Percentiles rank a stretch among this genome's conserved stretches.
phyloP scores from a whole-genome alignment of 345 rosid genomes.

The Dipteronia dyeriana region DNA sequence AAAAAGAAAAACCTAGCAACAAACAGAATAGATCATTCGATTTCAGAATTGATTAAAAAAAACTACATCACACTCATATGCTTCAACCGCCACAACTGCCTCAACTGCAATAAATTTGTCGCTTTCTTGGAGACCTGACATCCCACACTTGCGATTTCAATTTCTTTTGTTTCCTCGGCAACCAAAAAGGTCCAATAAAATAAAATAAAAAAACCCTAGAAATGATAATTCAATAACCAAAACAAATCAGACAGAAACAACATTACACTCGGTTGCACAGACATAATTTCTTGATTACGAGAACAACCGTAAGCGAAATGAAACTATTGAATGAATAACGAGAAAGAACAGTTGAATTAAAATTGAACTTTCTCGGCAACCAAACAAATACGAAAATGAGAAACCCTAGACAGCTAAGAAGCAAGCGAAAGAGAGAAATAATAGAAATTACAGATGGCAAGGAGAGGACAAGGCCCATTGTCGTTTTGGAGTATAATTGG shows the following conservation, averaged over 20 bases:
- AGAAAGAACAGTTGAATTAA: neutral
- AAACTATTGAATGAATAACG: neutral
- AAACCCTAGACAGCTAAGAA: slow-evolving; percentile 30
- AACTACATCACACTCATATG: neutral
- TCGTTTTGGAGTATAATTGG: slow-evolving; percentile 95
- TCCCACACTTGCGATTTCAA: neutral
- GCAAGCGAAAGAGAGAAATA: slow-evolving; percentile 5
- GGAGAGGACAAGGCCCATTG: slow-evolving; percentile 98
- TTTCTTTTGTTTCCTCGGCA: neutral
- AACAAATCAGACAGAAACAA: neutral
- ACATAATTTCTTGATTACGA: neutral
- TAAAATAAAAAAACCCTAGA: slow-evolving; percentile 8
- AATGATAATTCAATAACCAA: slow-evolving; percentile 1
- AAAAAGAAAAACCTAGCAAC: neutral
- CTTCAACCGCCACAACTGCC: neutral
- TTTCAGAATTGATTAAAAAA: neutral
- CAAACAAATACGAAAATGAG: neutral
- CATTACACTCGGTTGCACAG: neutral
- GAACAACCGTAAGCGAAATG: neutral
- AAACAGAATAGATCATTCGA: slow-evolving; percentile 4
- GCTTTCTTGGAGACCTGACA: neutral
- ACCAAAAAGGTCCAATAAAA: neutral
- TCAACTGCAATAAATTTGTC: neutral
- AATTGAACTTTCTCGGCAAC: slow-evolving; percentile 5
- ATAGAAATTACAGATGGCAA: slow-evolving; percentile 76